Base-by-base conservation (phyloP, 805 yeast genomes). In the Millerozyma acaciae region DNA sequence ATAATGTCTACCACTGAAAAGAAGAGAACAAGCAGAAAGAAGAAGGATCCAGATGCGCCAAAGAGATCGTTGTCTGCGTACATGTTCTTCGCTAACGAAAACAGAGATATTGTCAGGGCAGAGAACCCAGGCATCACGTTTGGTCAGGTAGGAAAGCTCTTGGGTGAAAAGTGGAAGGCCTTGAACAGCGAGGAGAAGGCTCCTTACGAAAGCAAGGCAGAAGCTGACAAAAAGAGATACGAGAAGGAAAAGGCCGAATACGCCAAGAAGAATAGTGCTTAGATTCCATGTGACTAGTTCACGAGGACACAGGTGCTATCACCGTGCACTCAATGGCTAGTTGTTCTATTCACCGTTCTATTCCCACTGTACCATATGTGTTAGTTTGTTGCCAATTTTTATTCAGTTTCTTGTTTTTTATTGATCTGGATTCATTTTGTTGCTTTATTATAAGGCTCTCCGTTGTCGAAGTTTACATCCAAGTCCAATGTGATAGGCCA, bases 51-150 rank as follows among this genome's bases (percentile, higher is more conserved):
- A 72, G 89, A 90, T 66, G 98, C 98, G 47, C 98, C 98, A 65
- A 93, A 93, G 86, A 86, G 97, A 69, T 87, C 97, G 16, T 72
- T 93, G 61, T 87, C 97, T 40, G 96, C 97, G 31, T 93, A 90
- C 80, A 89, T 93, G 97, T 90, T 86, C 78, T 93, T 89, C 59
- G 97, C 98, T 52, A 88, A 87, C 62, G 97, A 88, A 58, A 84
- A 85, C 76, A 89, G 98, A 75, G 97, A 90, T 67, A 77, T 79
- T 45, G 96, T 93, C 49, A 80, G 95, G 64, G 80, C 90, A 43
- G 97, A 89, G 64, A 87, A 90, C 76, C 97, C 97, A 53, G 96
- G 95, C 60, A 84, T 89, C 51, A 69, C 89, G 26, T 93, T 93
- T 56, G 98, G 94, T 48, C 94, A 88, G 70, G 90, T 93, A 47